Evolutionary conservation across 768 basidiomycete species (phyloP).

Genomic region (Lactarius tabidus): DNA sequence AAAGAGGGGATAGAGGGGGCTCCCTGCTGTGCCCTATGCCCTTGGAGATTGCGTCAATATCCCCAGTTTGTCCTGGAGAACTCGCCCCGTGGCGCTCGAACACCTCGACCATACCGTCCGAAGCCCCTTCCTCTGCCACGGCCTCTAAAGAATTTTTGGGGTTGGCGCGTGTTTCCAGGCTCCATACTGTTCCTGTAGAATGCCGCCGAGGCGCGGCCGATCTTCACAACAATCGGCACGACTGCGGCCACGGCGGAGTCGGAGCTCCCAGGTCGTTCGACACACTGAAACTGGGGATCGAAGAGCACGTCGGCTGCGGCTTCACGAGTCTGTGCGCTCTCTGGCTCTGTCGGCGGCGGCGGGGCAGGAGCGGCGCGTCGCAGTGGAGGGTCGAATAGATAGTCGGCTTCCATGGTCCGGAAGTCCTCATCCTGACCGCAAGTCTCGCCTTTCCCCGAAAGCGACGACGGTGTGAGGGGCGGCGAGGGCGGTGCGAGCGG

Average conservation of each 20-base stretch:
- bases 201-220: background rate
- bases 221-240: constrained; percentile 14
- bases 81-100: constrained; percentile 3
- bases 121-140: constrained; percentile 1
- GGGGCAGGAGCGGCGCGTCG: background rate
- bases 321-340: constrained; percentile 16
- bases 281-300: background rate
- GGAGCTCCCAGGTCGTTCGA: background rate
- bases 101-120: background rate
- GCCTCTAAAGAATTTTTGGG: background rate
- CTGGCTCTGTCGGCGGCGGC: background rate
- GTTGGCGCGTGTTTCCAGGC: background rate
- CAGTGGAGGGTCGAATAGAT: constrained; percentile 6
- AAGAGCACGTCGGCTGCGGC: constrained; percentile 15
- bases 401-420: constrained; percentile 8
- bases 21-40: background rate
- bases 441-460: background rate
- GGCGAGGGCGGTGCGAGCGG: background rate
- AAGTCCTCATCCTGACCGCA: constrained; percentile 1
- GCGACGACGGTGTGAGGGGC: background rate
- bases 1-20: background rate
- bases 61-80: background rate
- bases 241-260: background rate
- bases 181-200: background rate
- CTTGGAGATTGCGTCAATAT: background rate